A percentile compares a stretch with the other conserved stretches of the same genome.
These are phyloP conservation scores for Neurospora sublineolata DNA, from an alignment of 495 filamentous ascomycete species.

Conservation along the genomic window DNA sequence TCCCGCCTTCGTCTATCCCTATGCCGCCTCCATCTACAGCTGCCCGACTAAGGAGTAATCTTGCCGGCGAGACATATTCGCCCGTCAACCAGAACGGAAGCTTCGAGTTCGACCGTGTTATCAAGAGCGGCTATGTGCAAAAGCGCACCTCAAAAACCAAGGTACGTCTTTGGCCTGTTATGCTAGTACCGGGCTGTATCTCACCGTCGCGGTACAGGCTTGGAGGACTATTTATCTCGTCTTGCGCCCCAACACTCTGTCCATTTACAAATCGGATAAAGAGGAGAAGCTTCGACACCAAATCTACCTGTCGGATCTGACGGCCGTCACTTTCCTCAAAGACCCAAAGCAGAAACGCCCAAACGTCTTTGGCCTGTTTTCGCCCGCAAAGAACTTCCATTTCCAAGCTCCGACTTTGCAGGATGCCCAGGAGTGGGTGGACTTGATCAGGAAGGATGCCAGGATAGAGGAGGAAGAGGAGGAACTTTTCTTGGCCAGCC, in stretches of 20 bases:
- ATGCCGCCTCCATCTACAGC: conserved; percentile 10
- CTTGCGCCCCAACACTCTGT: conserved; percentile 84
- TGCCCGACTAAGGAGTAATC: conserved; percentile 8
- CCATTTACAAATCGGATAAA: conserved; percentile 85
- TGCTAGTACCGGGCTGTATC: background rate
- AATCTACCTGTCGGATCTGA: conserved; percentile 78
- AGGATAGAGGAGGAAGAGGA: conserved; percentile 78
- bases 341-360: conserved; percentile 72
- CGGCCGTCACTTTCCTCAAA: conserved; percentile 76
- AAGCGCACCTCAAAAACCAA: conserved; percentile 91
- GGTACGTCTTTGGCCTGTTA: conserved; percentile 37
- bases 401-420: conserved; percentile 61
- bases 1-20: conserved; percentile 14
- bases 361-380: conserved; percentile 87
- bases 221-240: conserved; percentile 91
- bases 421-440: conserved; percentile 81
- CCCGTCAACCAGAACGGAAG: conserved; percentile 91
- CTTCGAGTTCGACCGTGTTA: conserved; percentile 85
- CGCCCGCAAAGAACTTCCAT: conserved; percentile 81
- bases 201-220: conserved; percentile 33
- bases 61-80: conserved; percentile 20
- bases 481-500: conserved; percentile 60
- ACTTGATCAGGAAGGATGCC: conserved; percentile 65
- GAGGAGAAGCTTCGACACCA: conserved; percentile 82
- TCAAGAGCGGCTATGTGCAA: conserved; percentile 75